Base-by-base conservation (phyloP, 345 rosid species). In the Adansonia digitata region DNA sequence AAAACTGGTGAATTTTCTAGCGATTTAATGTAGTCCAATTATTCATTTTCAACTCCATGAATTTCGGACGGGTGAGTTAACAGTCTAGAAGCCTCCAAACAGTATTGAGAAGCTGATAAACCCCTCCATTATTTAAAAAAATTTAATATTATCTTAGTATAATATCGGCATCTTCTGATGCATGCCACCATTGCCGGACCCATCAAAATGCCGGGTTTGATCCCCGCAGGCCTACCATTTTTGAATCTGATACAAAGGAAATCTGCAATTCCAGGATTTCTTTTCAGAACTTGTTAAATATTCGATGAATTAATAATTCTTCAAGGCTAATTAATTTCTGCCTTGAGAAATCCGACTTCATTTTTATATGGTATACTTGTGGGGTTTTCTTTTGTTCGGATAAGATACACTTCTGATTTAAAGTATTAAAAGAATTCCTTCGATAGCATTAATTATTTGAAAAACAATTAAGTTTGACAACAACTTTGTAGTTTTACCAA, bases 151-250 rank as follows among this genome's bases (percentile, higher is more conserved):
- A 40, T 40, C 4, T 0, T 10, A 20, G 22, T 43, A 66, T 66
- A 42, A 43, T 43, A 43, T 24, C 43, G 10, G 29, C 6, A 34
- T 35, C 14, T 35, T 9, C 14, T 40, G 69, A 24, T 40, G 69
- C 49, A 42, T 24, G 71, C 52, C 34, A 42, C 20, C 52, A 14
- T 43, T 43, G 53, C 53, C 26, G 52, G 71, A 43, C 22, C 34
- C 51, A 65, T 65, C 51, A 35, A 31, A 56, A 56, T 56, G 75
- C 65, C 40, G 66, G 27, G 66, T 72, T 55, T 56, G 75, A 56
- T 72, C 15, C 75, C 65, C 22, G 48, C 75, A 72, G 37, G 39
- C 66, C 75, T 56, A 72, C 64, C 75, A 72, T 66, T 24, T 40
- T 24, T 40, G 14, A 27, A 68, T 17, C 31, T 46, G 56, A 27